These are phyloP conservation scores for Botryotinia globosa DNA, from an alignment of 2,329 filamentous ascomycete species.

Conservation along the genomic window DNA sequence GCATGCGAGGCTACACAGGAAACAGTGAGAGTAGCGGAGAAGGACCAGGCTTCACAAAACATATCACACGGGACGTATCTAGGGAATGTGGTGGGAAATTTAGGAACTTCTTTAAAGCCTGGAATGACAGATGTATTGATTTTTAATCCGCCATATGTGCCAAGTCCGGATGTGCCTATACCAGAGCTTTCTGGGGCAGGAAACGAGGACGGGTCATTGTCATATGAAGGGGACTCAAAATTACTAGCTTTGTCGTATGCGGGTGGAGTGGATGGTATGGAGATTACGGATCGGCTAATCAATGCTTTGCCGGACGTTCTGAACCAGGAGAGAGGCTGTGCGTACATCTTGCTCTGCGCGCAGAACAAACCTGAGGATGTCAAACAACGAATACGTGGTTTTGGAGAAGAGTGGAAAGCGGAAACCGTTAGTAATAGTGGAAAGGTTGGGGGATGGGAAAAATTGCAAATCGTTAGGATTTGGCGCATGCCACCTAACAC, in stretches of 20 bases:
- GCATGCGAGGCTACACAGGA: slow-evolving; percentile 73
- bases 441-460: slow-evolving; percentile 90
- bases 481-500: slow-evolving; percentile 52
- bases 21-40: slow-evolving; percentile 57
- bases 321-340: slow-evolving; percentile 64
- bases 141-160: slow-evolving; percentile 97
- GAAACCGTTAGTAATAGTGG: slow-evolving; percentile 80
- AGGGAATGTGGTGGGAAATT: slow-evolving; percentile 66
- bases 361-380: slow-evolving; percentile 83
- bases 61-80: slow-evolving; percentile 53
- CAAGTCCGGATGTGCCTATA: slow-evolving; percentile 62
- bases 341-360: slow-evolving; percentile 85
- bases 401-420: slow-evolving; percentile 65
- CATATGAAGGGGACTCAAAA: slow-evolving; percentile 78
- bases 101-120: slow-evolving; percentile 59
- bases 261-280: slow-evolving; percentile 88
- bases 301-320: slow-evolving; percentile 64
- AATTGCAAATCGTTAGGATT: slow-evolving; percentile 82
- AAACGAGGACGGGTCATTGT: slow-evolving; percentile 33
- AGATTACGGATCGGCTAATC: slow-evolving; percentile 79
- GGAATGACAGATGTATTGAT: slow-evolving; percentile 75
- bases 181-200: slow-evolving; percentile 50
- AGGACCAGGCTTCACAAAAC: slow-evolving; percentile 40
- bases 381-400: slow-evolving; percentile 56
- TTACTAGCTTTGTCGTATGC: slow-evolving; percentile 84